Evolutionary conservation across 805 yeast species (phyloP), one percentile per base, ranked within the genome.

Genomic region (Spencermartinsiella europaea): DNA sequence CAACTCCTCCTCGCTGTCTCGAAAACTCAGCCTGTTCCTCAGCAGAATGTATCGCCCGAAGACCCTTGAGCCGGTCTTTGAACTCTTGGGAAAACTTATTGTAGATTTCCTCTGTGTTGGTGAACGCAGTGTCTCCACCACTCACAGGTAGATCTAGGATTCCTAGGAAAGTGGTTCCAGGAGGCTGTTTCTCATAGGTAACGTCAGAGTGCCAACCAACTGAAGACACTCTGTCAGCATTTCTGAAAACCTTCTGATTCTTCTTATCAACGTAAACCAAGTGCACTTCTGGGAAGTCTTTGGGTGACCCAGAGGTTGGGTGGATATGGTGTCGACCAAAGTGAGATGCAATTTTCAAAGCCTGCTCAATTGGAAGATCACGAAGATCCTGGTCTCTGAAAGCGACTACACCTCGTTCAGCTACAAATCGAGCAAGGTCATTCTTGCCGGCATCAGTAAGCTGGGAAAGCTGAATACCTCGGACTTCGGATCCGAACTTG

Each of bases 121-220:
- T 76, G 60, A 83, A 85, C 40, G 83, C 68, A n/a, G 87, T 85
- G 62, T 85, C 93, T 51, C 93, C 93, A 45, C 91, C 89, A 36
- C 79, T 63, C 19, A 74, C 77, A 21, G 80, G 79, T 25, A 71
- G 70, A 42, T 83, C 85, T 37, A 83, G 66, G 45, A 81, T 77
- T 4, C 77, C 71, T 60, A 84, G 80, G 50, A 81, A 74, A 0
- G 91, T 84, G 38, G 76, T 69, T 16, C 86, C 83, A 10, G 90
- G 85, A 5, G 89, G 83, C 62, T 81, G 86, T 48, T 72, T 71
- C 62, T 83, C 90, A 61, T 81, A 84, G 27, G 86, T 75, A 35
- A 81, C 83, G 62, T 84, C 93, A 2, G 85, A 76, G 64, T 84
- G 91, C 85, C 85, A 84, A 12, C 44, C 61, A 19, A 56, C 53